Base-by-base conservation (phyloP, 2,329 filamentous ascomycete species). In the Rhynchosporium secalis region DNA sequence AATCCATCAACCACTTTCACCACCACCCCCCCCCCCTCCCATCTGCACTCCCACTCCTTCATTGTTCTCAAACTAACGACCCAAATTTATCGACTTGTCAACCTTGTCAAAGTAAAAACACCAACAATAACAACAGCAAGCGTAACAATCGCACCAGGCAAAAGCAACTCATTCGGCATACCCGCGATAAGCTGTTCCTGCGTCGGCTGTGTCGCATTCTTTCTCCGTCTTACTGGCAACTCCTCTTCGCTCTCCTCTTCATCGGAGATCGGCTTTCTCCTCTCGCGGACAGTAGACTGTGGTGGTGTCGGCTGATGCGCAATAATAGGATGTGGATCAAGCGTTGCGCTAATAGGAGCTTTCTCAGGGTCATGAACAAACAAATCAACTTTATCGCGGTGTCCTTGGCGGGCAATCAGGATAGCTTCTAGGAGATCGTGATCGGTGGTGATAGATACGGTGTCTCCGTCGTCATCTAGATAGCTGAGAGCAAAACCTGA, bases 361-460 rank as follows among this genome's bases (percentile, higher is more conserved):
- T 95, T 89, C 66, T 92, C 86, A 0, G 94, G 93, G 71, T 99
- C 90, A 75, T 99, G 95, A 12, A 98, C 93, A 71, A 96, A 98
- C 15, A 99, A 83, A 72, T 99, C 95, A 26, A 99, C 95, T 82
- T 99, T 99, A 70, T 98, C 95, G 51, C 86, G 87, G 69, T 82
- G 86, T 51, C 85, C 83, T 62, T 90, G 87, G 64, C 91, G 88
- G 4, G 94, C 91, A 33, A 98, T 83, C 26, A 88, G 82, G 68
- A 99, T 91, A 1, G 95, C 92, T 76, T 99, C 95, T 2, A 95
- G 78, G 47, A 99, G 83, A 74, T 99, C 95, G 68, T 94, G 89
- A 73, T 98, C 92, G 0, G 94, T 96, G 10, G 95, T 99, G 74
- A 99, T 96, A 46, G 93, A 96, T 15, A 99, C 92, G 0, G 91